A percentile compares a stretch with the other conserved stretches of the same genome.
These are phyloP conservation scores for Quaeritorhiza haematococci DNA, from an alignment of 371 early-diverging fungal genomes.

Conservation along the genomic window DNA sequence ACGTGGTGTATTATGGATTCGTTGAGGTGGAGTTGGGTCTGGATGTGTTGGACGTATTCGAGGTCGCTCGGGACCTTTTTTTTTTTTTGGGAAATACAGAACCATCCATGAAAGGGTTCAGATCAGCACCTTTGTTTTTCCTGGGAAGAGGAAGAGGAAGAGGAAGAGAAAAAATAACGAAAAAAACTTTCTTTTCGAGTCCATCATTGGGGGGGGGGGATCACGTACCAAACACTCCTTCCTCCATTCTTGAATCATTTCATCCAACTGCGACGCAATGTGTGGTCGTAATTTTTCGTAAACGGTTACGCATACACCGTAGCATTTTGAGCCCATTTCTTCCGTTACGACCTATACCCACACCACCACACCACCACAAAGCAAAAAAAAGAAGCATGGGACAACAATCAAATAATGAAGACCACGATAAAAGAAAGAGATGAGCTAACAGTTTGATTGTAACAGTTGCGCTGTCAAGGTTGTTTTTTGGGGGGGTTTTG, in stretches of 20 bases:
- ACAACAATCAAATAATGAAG: too few species aligned
- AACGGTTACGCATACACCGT: conserved; percentile 67
- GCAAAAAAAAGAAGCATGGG: too few species aligned
- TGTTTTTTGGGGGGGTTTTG: too few species aligned
- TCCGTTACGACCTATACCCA: conserved; percentile 60
- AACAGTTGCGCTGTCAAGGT: too few species aligned
- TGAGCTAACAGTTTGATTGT: too few species aligned
- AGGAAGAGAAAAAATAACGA: neutral
- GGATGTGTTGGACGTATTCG: conserved; percentile 40
- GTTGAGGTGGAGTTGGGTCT: conserved; percentile 30
- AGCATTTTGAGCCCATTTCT: conserved; percentile 57
- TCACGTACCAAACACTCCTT: conserved; percentile 42
- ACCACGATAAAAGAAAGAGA: too few species aligned
- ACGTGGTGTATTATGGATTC: too few species aligned
- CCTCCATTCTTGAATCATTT: conserved; percentile 47
- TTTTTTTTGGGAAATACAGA: too few species aligned
- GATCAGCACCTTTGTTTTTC: neutral
- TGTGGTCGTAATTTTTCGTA: conserved; percentile 52
- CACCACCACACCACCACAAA: too few species aligned
- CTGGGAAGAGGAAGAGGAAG: neutral
- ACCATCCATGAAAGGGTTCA: conserved; percentile 11
- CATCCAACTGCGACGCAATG: conserved; percentile 42
- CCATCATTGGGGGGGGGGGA: too few species aligned
- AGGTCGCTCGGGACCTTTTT: conserved; percentile 20
- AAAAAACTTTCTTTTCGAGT: too few species aligned